Evolutionary conservation across 352 stramenopile species (phyloP).

Genomic region (Saprolegnia parasitica): DNA sequence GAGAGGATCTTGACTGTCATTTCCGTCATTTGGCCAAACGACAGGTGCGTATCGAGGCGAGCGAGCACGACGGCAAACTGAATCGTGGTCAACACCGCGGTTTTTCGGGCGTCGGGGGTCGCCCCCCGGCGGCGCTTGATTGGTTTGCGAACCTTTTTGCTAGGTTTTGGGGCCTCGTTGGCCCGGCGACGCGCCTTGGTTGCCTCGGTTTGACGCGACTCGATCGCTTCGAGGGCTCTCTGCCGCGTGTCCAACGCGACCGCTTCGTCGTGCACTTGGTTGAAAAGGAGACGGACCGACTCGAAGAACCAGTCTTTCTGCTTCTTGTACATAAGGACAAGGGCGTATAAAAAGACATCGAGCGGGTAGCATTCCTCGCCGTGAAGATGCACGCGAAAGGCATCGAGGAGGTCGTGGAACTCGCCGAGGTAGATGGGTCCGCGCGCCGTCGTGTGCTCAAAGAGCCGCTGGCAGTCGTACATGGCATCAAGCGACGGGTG

Average conservation of each 20-base stretch:
- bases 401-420: conserved; percentile 21
- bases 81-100: conserved; percentile 1
- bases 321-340: conserved; percentile 26
- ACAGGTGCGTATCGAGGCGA: conserved; percentile 1
- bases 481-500: not conserved
- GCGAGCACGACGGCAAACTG: conserved; percentile 12
- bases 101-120: not conserved
- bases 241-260: not conserved
- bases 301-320: conserved; percentile 23
- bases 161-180: not conserved
- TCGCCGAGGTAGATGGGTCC: conserved; percentile 27
- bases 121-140: conserved; percentile 3
- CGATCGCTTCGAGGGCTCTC: not conserved
- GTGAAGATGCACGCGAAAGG: not conserved
- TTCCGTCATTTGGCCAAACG: conserved; percentile 7
- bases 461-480: conserved; percentile 10
- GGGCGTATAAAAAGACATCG: conserved; percentile 20
- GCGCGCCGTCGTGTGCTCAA: not conserved
- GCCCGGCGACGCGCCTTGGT: not conserved
- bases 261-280: not conserved
- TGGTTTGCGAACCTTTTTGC: not conserved
- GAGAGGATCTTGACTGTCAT: conserved; percentile 12
- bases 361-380: conserved; percentile 12
- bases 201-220: conserved; percentile 1
- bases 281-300: not conserved